A percentile compares a stretch with the other conserved stretches of the same genome.
Conservation (phyloP, 1,284 basidiomycete genomes). For the Heliocybe sulcata region DNA sequence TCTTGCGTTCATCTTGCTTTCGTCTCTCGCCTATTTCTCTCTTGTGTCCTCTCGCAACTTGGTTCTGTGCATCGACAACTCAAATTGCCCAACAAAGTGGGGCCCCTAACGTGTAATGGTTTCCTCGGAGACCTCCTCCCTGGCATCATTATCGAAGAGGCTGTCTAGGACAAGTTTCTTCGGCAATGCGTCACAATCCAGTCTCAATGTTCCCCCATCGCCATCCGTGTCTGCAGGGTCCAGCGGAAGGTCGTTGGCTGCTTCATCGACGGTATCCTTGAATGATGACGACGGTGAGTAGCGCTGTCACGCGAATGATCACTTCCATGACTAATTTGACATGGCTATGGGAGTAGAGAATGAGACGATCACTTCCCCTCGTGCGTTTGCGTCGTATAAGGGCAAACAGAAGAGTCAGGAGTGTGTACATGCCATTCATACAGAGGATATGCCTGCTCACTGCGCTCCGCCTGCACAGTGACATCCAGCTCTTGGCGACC, state of each 20-base stretch:
- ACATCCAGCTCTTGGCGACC: conserved; percentile 65
- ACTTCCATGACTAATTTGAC: too few relatives aligned
- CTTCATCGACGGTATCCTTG: neutral
- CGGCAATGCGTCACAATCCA: neutral
- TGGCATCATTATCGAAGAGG: neutral
- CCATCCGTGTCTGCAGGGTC: neutral
- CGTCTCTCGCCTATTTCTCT: neutral
- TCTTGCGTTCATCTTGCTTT: neutral
- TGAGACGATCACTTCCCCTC: neutral
- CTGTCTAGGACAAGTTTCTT: neutral
- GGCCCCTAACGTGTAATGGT: neutral
- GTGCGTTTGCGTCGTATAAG: conserved; percentile 11
- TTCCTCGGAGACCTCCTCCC: neutral
- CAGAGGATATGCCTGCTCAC: conserved; percentile 10
- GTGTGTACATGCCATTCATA: conserved; percentile 34
- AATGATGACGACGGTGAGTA: neutral
- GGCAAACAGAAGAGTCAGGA: conserved; percentile 51
- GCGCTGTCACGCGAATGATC: too few relatives aligned
- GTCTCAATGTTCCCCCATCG: neutral
- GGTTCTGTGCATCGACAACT: neutral
- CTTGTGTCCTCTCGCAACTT: neutral
- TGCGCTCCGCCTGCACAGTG: conserved; percentile 29
- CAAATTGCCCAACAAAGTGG: neutral
- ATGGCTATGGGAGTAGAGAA: conserved; percentile 5
- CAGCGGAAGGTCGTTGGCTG: neutral